Evolutionary conservation across 2,329 filamentous ascomycete genomes (phyloP).

Genomic region (Gremmenia infestans): DNA sequence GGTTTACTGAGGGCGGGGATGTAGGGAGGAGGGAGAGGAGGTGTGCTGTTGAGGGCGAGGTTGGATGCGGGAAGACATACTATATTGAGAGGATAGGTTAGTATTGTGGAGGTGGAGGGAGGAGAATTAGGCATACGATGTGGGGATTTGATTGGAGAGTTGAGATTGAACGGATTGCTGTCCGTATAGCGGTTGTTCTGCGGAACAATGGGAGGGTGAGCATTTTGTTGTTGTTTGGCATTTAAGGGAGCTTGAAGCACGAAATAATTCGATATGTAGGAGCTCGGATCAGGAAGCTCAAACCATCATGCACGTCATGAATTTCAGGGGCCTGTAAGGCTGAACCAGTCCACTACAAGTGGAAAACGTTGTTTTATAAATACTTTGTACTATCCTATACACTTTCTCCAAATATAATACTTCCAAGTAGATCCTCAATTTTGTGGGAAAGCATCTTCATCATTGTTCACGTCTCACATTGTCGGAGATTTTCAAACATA

Average conservation of each 20-base stretch:
- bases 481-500: background rate
- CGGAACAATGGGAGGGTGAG: slow-evolving; percentile 5
- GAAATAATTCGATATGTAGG: background rate
- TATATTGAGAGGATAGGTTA: slow-evolving; percentile 27
- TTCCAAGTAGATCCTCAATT: background rate
- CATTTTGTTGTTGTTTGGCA: background rate
- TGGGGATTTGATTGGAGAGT: slow-evolving; percentile 29
- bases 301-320: slow-evolving; percentile 11
- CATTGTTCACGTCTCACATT: background rate
- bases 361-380: no score
- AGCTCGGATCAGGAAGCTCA: slow-evolving; percentile 6
- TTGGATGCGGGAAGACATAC: slow-evolving; percentile 53
- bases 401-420: background rate
- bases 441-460: background rate
- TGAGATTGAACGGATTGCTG: slow-evolving; percentile 16
- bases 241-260: background rate
- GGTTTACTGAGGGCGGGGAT: slow-evolving; percentile 45
- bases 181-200: slow-evolving; percentile 7
- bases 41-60: slow-evolving; percentile 40
- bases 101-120: background rate
- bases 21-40: slow-evolving; percentile 57
- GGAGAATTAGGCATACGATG: slow-evolving; percentile 19
- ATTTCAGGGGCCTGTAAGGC: slow-evolving; percentile 10
- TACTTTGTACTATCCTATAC: background rate
- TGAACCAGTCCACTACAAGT: slow-evolving; percentile 1